Evolutionary conservation across 345 rosid species (phyloP), one percentile per base, ranked within the genome.

Genomic region (Kernera saxatilis): DNA sequence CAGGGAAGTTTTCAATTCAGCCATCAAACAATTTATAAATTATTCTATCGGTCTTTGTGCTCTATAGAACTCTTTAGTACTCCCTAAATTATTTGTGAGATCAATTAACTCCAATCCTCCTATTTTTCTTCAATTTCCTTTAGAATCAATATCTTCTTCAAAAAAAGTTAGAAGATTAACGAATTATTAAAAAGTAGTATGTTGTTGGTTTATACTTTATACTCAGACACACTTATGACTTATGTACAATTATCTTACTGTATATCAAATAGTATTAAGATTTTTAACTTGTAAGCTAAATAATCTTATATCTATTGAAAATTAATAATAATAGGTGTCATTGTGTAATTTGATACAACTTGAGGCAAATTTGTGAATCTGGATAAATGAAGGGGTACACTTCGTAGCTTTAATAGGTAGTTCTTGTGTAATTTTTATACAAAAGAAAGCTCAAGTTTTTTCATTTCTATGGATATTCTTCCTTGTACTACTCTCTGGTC

Each of bases 401-500:
- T 11, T 30, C 11, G 30, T 26, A 26, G 3, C 25, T 36, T 21
- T 7, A 21, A 36, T 12, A 57, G 64, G 64, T 14, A n/a, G 46
- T 7, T n/a, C 1, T 9, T 60, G 66, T 40, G 49, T 39, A 60
- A 60, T 44, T 30, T 67, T 15, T 36, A 50, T 36, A 58, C 19
- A 50, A 45, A 32, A 13, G 18, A 68, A 74, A 53, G 65, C 35
- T 62, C 36, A 33, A 26, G 39, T 67, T 23, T 39, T 11, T n/a
- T 7, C 23, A 23, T 75, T 35, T 69, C 65, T 69, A 61, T 75
- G 79, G 79, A 75, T 61, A 63, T 69, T 26, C 64, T 53, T 62
- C 58, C 70, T 62, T 62, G 43, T 44, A 30, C 18, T 50, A 30
- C 52, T 44, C 59, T 44, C 40, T 60, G 50, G 58, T 75, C 70